Evolutionary conservation across 1,284 basidiomycete species (phyloP).

Genomic region (Rhodotorula sp.): DNA sequence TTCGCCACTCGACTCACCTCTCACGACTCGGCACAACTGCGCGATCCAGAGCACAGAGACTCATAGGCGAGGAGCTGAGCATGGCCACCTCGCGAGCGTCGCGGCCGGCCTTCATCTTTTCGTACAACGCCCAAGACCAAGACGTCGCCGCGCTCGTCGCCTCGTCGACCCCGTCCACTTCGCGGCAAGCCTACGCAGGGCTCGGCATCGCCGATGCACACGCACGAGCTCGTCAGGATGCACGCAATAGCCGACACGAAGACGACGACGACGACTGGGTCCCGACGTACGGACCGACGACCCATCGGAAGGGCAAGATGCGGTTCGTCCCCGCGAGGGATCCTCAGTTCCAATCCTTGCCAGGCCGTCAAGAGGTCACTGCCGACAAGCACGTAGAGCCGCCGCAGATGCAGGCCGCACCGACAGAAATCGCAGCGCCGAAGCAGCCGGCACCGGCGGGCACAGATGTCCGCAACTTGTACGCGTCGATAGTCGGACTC

Average conservation of each 20-base stretch:
- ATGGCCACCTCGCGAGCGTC: not conserved
- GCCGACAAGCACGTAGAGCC: not conserved
- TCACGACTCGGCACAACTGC: not conserved
- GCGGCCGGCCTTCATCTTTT: constrained; percentile 16
- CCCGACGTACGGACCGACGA: constrained; percentile 27
- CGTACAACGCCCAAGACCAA: constrained; percentile 10
- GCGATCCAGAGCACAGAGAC: not conserved
- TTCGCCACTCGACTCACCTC: no score
- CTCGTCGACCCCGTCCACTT: not conserved
- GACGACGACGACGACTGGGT: constrained; percentile 22
- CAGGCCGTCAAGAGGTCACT: not conserved
- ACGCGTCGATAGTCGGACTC: constrained; percentile 19
- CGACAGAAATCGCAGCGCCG: not conserved
- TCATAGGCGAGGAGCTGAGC: no score
- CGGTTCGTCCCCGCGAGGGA: constrained; percentile 20
- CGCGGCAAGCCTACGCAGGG: not conserved
- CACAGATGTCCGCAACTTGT: constrained; percentile 10
- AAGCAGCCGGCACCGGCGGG: not conserved
- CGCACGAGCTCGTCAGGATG: not conserved
- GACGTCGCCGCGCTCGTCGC: constrained; percentile 5
- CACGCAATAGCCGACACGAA: not conserved
- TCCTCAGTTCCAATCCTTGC: constrained; percentile 3
- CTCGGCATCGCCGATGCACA: not conserved
- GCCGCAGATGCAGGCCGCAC: not conserved
- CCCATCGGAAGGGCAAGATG: constrained; percentile 15